These are phyloP conservation scores for Anisodus acutangulus DNA, from an alignment of 257 asterid genomes.

Conservation along the genomic window DNA sequence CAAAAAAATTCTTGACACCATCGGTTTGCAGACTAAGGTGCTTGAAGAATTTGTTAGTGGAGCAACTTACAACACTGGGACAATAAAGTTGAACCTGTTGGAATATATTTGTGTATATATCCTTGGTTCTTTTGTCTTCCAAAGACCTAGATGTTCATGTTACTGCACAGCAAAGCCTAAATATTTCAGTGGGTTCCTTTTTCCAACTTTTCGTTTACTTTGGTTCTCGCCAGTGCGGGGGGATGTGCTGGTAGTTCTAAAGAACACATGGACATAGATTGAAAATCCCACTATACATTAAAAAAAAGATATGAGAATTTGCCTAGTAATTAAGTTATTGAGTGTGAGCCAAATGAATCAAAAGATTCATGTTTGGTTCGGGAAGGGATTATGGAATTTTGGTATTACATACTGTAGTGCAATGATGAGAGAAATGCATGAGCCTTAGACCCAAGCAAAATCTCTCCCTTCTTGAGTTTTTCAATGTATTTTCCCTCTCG, in stretches of 20 bases:
- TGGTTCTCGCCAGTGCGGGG: neutral
- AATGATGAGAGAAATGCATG: neutral
- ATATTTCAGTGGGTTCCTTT: neutral
- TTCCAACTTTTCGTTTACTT: neutral
- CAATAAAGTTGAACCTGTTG: neutral
- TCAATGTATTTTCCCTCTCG: neutral
- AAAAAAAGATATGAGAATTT: too few species aligned
- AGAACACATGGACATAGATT: neutral
- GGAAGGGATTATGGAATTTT: neutral
- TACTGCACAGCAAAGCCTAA: neutral
- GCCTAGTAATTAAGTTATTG: too few species aligned
- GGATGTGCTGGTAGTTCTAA: neutral
- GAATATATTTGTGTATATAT: neutral
- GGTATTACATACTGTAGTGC: neutral
- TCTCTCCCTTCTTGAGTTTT: neutral
- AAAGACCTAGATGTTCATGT: neutral
- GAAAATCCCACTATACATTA: neutral
- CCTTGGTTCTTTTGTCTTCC: neutral
- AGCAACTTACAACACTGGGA: neutral
- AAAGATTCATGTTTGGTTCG: too few species aligned
- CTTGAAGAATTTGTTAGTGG: neutral
- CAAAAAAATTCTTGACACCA: constrained; percentile 3
- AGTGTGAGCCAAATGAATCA: too few species aligned
- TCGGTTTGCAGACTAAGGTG: neutral
- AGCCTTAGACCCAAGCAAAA: neutral